These are phyloP conservation scores for Magnusiomyces tetraspermus DNA, from an alignment of 1,139 yeast species.

Conservation along the genomic window DNA sequence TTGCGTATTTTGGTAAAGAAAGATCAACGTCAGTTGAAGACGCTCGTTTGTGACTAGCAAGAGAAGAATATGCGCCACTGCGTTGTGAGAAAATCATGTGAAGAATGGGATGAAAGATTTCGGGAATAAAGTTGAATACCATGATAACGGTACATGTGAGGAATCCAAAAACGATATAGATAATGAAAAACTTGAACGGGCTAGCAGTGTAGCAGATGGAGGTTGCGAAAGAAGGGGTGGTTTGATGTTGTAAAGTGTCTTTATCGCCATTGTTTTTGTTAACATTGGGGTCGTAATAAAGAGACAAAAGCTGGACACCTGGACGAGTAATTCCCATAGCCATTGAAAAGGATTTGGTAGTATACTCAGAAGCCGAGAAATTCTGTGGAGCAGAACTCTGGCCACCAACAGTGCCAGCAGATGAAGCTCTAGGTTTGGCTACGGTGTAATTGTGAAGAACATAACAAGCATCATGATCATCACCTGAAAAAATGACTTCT, in stretches of 20 bases:
- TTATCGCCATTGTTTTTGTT: constrained; percentile 4
- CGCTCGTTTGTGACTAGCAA: background rate
- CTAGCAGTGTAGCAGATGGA: constrained; percentile 62
- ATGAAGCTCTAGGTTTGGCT: background rate
- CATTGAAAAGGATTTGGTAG: constrained; percentile 86
- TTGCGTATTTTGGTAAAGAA: background rate
- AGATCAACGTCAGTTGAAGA: background rate
- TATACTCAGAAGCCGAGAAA: constrained; percentile 53
- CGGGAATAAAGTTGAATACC: constrained; percentile 17
- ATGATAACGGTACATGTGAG: constrained; percentile 16
- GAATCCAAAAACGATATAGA: constrained; percentile 24
- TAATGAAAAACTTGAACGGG: constrained; percentile 45
- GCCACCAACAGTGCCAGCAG: constrained; percentile 13
- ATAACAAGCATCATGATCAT: constrained; percentile 93
- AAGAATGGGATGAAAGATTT: constrained; percentile 6
- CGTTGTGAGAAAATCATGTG: background rate
- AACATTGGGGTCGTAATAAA: constrained; percentile 26
- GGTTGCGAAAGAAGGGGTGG: constrained; percentile 21
- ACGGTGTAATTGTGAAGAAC: constrained; percentile 45
- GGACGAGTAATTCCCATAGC: constrained; percentile 82
- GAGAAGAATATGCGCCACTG: background rate
- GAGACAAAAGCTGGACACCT: constrained; percentile 72
- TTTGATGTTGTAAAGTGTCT: constrained; percentile 1
- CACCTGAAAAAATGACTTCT: constrained; percentile 70
- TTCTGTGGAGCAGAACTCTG: constrained; percentile 27